phyloP scores from a whole-genome alignment of 1,284 basidiomycete genomes.

The Pascua sp. region DNA sequence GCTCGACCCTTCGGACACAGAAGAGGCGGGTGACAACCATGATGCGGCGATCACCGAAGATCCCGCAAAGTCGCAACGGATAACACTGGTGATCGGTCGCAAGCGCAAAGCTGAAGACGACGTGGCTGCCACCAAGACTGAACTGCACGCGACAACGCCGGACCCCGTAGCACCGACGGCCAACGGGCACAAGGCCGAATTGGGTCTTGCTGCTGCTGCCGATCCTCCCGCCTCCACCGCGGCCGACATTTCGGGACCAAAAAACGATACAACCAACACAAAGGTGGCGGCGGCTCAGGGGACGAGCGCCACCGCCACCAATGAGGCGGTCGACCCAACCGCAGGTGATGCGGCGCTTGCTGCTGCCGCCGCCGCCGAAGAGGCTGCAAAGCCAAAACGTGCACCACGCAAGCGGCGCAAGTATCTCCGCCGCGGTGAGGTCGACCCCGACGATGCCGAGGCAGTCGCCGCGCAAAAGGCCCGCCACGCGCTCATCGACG shows the following conservation, averaged over 20 bases:
- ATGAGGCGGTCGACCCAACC: not conserved
- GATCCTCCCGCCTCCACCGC: not conserved
- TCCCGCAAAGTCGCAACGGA: not conserved
- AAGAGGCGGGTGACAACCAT: not conserved
- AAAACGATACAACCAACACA: no score
- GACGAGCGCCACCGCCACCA: not conserved
- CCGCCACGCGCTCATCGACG: slow-evolving; percentile 20
- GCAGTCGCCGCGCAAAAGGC: slow-evolving; percentile 39
- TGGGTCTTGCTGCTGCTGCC: not conserved
- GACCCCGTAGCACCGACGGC: not conserved
- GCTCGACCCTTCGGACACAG: not conserved
- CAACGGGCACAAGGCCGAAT: not conserved
- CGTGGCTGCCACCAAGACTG: not conserved
- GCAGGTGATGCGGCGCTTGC: slow-evolving; percentile 1
- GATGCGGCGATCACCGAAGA: not conserved
- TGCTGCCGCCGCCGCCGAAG: slow-evolving; percentile 4
- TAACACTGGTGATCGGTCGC: slow-evolving; percentile 1
- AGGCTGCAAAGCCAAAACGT: slow-evolving; percentile 16
- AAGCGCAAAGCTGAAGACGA: slow-evolving; percentile 4
- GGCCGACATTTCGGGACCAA: not conserved
- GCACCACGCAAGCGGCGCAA: slow-evolving; percentile 36
- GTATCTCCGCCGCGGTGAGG: slow-evolving; percentile 43
- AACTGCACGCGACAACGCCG: not conserved
- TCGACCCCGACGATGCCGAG: slow-evolving; percentile 43
- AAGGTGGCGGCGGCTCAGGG: no score